Conservation (phyloP, 1,284 basidiomycete species). For the Ceratobasidium sp. region DNA sequence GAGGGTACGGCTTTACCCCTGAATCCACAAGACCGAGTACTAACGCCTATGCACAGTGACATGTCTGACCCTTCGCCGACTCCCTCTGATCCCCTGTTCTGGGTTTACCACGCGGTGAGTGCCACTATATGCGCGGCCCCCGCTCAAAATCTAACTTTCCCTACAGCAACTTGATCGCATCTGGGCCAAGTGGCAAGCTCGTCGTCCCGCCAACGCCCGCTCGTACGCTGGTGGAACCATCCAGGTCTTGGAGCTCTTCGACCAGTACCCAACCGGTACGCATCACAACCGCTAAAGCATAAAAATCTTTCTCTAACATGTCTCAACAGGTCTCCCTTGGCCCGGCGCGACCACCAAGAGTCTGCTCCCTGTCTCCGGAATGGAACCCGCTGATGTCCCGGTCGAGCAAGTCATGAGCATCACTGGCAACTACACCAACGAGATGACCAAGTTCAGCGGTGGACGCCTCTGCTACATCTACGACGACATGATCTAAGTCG, state of each 20-base stretch:
- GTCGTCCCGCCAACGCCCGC: conserved; percentile 30
- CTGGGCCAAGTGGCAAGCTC: conserved; percentile 37
- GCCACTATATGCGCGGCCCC: neutral
- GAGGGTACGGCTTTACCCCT: neutral
- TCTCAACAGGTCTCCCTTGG: neutral
- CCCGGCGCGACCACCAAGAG: conserved; percentile 21
- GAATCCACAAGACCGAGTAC: too few relatives aligned
- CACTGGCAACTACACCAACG: conserved; percentile 22
- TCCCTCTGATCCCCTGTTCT: conserved; percentile 32
- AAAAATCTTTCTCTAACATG: neutral
- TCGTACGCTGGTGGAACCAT: conserved; percentile 31
- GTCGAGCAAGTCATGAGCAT: conserved; percentile 26
- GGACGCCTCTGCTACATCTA: conserved; percentile 27
- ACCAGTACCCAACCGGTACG: conserved; percentile 30
- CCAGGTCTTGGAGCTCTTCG: conserved; percentile 24
- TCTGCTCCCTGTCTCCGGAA: conserved; percentile 15
- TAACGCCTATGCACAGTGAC: conserved; percentile 1
- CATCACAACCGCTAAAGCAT: neutral
- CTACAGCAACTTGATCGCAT: conserved; percentile 33
- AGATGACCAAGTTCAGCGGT: conserved; percentile 14
- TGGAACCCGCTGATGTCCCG: conserved; percentile 15
- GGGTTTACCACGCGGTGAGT: conserved; percentile 11
- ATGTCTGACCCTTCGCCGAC: conserved; percentile 34
- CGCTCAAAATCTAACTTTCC: neutral
- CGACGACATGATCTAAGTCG: conserved; percentile 24